A percentile compares a stretch with the other conserved stretches of the same genome.
These are phyloP conservation scores for Saturnispora mendoncae DNA, from an alignment of 805 yeast species.

Conservation along the genomic window DNA sequence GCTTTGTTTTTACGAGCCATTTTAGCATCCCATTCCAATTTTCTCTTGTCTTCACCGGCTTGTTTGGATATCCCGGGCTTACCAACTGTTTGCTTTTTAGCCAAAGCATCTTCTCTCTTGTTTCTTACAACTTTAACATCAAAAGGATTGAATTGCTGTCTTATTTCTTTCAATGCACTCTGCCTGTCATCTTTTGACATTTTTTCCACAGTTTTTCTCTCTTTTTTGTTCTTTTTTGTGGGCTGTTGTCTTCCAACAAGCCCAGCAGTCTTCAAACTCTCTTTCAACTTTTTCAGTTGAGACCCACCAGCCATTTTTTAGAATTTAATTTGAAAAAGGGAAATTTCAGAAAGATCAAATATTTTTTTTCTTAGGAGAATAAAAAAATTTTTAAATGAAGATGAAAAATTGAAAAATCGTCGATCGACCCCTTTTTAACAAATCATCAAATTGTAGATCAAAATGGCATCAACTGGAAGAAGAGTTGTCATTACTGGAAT, in stretches of 20 bases:
- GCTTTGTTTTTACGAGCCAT: constrained; percentile 55
- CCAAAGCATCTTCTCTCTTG: constrained; percentile 45
- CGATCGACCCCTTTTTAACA: not conserved
- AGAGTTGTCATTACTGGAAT: constrained; percentile 91
- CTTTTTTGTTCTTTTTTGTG: constrained; percentile 45
- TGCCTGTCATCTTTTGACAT: constrained; percentile 63
- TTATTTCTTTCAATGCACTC: constrained; percentile 46
- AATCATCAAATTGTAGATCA: not conserved
- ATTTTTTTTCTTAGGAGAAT: not conserved
- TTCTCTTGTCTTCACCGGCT: constrained; percentile 56
- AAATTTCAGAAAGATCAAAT: no score
- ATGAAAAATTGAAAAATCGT: not conserved
- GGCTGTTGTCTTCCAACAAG: constrained; percentile 77
- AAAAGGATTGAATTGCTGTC: constrained; percentile 85
- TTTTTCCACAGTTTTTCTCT: constrained; percentile 46
- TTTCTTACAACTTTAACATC: constrained; percentile 64
- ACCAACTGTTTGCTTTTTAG: constrained; percentile 45
- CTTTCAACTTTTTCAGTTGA: constrained; percentile 76
- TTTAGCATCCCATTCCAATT: constrained; percentile 54
- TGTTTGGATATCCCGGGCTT: constrained; percentile 64
- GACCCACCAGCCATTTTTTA: constrained; percentile 62
- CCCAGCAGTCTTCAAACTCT: constrained; percentile 66
- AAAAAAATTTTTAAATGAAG: constrained; percentile 1
- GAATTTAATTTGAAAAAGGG: not conserved
- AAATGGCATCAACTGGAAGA: constrained; percentile 13